Evolutionary conservation across 345 rosid species (phyloP).

Genomic region (Sonneratia alba): DNA sequence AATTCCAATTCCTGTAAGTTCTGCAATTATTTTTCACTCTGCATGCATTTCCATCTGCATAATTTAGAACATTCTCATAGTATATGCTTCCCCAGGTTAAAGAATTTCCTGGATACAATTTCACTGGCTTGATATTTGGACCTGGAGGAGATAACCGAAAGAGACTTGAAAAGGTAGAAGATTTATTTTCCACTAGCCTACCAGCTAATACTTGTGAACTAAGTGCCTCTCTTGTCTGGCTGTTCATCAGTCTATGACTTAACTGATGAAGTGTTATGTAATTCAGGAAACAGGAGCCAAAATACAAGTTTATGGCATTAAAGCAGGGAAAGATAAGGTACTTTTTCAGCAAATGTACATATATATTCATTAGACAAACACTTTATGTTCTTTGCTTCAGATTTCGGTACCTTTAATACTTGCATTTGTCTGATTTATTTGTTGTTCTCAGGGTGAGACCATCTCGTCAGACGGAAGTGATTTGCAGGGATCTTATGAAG

Average conservation of each 20-base stretch:
- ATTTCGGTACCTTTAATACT: background rate
- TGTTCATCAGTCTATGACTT: conserved; percentile 1
- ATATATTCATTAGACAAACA: background rate
- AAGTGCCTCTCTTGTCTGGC: background rate
- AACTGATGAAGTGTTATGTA: background rate
- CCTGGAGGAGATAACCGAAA: conserved; percentile 72
- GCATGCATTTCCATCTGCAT: background rate
- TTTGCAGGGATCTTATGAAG: conserved; percentile 38
- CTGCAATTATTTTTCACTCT: conserved; percentile 5
- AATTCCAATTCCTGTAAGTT: conserved; percentile 75
- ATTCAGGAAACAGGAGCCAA: conserved; percentile 80
- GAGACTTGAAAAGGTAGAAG: conserved; percentile 63
- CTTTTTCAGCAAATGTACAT: background rate
- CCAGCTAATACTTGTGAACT: background rate
- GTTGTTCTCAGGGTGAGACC: conserved; percentile 54
- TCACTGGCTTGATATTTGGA: conserved; percentile 66
- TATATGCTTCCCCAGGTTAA: conserved; percentile 41
- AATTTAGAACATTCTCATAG: background rate
- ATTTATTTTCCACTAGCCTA: background rate
- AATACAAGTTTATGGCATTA: conserved; percentile 54
- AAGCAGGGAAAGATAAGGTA: conserved; percentile 64
- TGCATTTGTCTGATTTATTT: background rate
- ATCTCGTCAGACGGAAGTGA: conserved; percentile 50
- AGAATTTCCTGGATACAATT: conserved; percentile 62
- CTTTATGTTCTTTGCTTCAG: background rate